Conservation (phyloP, 2,329 filamentous ascomycete species). For the Thelonectria discophora region DNA sequence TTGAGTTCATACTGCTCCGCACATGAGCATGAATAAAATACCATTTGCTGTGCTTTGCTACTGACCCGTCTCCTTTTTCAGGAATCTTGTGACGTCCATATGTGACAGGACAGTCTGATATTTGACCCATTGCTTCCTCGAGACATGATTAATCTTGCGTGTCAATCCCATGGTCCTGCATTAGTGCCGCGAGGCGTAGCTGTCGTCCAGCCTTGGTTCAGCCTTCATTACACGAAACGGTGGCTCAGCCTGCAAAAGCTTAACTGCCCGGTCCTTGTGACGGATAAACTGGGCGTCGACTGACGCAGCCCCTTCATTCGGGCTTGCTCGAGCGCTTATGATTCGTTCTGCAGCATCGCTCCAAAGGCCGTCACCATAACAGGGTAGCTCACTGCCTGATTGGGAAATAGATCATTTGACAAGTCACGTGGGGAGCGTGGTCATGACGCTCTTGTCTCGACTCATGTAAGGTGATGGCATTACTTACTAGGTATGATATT, state of each 20-base stretch:
- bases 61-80: neutral
- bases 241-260: no score
- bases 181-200: no score
- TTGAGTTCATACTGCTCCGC: slow-evolving; percentile 39
- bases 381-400: neutral
- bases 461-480: no score
- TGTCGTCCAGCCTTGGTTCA: no score
- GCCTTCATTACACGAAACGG: no score
- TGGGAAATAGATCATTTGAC: neutral
- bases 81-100: neutral
- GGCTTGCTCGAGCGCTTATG: neutral
- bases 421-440: no score
- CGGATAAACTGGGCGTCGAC: neutral
- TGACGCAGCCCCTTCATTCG: neutral
- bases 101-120: neutral
- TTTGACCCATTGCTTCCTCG: neutral
- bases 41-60: slow-evolving; percentile 29
- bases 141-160: no score
- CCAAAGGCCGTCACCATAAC: neutral
- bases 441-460: no score
- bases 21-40: slow-evolving; percentile 41
- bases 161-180: no score
- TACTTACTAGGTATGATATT: no score
- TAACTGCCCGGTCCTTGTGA: neutral
- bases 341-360: neutral